phyloP scores from a whole-genome alignment of 768 basidiomycete genomes.

The Lactarius indigo region DNA sequence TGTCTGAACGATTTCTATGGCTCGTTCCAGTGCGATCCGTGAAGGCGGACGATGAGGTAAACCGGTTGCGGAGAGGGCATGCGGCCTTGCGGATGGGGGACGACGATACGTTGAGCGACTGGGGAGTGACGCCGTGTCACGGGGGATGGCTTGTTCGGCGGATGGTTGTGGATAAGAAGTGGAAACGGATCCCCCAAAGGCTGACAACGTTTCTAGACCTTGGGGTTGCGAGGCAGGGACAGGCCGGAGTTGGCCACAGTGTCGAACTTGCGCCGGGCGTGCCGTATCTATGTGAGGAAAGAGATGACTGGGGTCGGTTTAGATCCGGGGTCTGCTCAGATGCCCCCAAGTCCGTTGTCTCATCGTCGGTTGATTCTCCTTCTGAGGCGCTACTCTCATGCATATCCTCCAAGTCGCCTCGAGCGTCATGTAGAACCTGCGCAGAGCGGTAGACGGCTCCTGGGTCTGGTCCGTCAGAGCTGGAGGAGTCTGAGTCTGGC shows the following conservation, averaged over 20 bases:
- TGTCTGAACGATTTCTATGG: conserved; percentile 75
- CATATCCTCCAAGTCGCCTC: conserved; percentile 3
- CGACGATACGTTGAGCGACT: conserved; percentile 11
- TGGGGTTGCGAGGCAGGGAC: conserved; percentile 68
- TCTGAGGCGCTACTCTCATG: conserved; percentile 28
- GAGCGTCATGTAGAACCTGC: conserved; percentile 17
- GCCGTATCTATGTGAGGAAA: conserved; percentile 73
- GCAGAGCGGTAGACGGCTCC: conserved; percentile 23
- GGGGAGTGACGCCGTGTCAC: not conserved
- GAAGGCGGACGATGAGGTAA: conserved; percentile 44
- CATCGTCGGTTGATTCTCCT: conserved; percentile 24
- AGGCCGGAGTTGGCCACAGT: conserved; percentile 48
- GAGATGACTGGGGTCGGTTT: conserved; percentile 69
- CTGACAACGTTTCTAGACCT: conserved; percentile 66
- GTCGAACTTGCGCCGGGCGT: conserved; percentile 68
- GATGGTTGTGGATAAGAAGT: conserved; percentile 36
- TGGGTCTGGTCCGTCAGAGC: conserved; percentile 42
- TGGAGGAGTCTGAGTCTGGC: conserved; percentile 59
- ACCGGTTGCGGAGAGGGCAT: conserved; percentile 22
- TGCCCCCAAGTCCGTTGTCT: conserved; percentile 27
- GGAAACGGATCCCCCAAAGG: conserved; percentile 51
- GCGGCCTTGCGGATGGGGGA: conserved; percentile 24
- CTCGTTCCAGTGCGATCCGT: conserved; percentile 60
- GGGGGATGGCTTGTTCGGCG: conserved; percentile 23
- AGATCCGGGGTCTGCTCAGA: conserved; percentile 26